A percentile compares a stretch with the other conserved stretches of the same genome.
These are phyloP conservation scores for Guyanaporus albipodus DNA, from an alignment of 768 basidiomycete species.

Conservation along the genomic window DNA sequence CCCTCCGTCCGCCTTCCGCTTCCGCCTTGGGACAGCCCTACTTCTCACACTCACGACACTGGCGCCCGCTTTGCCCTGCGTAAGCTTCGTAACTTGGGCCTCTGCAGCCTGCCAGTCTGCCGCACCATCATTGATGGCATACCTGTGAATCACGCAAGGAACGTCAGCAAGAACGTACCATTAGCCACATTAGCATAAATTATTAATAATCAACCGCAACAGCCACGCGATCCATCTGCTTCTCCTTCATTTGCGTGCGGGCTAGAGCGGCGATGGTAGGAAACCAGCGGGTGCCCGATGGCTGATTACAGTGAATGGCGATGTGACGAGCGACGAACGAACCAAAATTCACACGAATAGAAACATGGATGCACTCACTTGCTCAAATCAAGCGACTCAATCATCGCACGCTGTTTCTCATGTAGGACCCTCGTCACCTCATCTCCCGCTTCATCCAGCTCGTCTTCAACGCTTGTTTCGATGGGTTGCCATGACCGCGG, in stretches of 20 bases:
- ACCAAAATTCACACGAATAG: too few relatives aligned
- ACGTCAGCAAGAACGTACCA: too few relatives aligned
- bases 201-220: neutral
- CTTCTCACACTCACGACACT: constrained; percentile 77
- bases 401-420: constrained; percentile 82
- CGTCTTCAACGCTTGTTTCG: constrained; percentile 50
- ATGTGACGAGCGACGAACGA: too few relatives aligned
- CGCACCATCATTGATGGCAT: constrained; percentile 65
- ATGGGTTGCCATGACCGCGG: constrained; percentile 41
- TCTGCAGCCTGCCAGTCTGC: constrained; percentile 77
- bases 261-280: constrained; percentile 9
- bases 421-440: constrained; percentile 49
- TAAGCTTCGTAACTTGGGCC: constrained; percentile 57
- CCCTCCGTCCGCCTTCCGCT: constrained; percentile 49
- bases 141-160: constrained; percentile 39
- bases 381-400: constrained; percentile 81
- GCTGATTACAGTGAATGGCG: too few relatives aligned
- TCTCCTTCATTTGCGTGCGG: neutral
- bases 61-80: constrained; percentile 44
- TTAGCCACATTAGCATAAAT: neutral
- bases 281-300: neutral
- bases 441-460: constrained; percentile 74
- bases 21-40: constrained; percentile 39
- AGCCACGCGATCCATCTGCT: neutral
- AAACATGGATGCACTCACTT: constrained; percentile 55